These are phyloP conservation scores for Aspergillus proliferans DNA, from an alignment of 2,329 filamentous ascomycete genomes.

Conservation along the genomic window DNA sequence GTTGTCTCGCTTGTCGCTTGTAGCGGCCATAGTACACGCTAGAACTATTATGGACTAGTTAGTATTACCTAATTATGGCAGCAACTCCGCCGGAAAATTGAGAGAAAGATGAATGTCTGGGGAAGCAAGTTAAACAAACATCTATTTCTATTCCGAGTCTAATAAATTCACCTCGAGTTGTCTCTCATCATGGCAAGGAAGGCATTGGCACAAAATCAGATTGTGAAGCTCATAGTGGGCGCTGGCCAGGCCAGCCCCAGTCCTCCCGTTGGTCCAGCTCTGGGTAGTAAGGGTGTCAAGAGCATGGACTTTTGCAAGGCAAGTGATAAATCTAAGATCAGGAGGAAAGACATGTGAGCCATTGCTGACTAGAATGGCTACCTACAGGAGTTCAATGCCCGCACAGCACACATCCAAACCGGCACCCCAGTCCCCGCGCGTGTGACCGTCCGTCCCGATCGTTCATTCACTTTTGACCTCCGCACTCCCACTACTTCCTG, in stretches of 20 bases:
- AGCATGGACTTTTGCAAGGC: conserved; percentile 99
- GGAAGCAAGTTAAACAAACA: not conserved
- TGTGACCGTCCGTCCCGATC: conserved; percentile 86
- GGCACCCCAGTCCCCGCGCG: conserved; percentile 86
- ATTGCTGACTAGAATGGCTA: not conserved
- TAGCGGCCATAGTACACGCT: not conserved
- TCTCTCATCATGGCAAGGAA: conserved; percentile 45
- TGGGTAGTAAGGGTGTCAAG: conserved; percentile 97
- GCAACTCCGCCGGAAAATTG: not conserved
- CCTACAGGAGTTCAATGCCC: conserved; percentile 86
- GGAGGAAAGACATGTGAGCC: not conserved
- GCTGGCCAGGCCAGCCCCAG: conserved; percentile 92
- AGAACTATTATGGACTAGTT: not conserved
- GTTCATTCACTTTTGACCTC: conserved; percentile 86
- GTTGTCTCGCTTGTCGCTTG: not conserved
- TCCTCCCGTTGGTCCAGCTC: conserved; percentile 89
- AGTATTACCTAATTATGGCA: not conserved
- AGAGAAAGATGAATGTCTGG: not conserved
- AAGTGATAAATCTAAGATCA: conserved; percentile 11
- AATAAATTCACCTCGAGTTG: not conserved
- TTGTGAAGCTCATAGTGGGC: conserved; percentile 96
- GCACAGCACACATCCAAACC: conserved; percentile 73
- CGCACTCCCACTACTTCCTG: conserved; percentile 93
- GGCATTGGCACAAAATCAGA: conserved; percentile 55
- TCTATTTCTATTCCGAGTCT: too few species aligned